Base-by-base conservation (phyloP, 2,329 filamentous ascomycete genomes). In the Fusarium fracticaudum region DNA sequence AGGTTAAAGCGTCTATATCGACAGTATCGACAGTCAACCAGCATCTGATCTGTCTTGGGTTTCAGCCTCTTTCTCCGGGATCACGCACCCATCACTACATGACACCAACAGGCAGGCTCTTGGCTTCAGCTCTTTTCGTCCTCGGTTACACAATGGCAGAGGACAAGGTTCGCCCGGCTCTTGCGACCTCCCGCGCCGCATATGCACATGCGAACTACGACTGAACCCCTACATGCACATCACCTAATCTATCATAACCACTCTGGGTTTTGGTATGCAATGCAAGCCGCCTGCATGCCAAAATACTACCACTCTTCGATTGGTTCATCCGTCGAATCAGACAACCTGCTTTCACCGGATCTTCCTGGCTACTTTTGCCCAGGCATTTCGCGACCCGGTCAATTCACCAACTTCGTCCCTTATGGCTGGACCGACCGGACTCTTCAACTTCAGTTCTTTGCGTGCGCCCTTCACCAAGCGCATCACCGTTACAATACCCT, bases 1-100 rank as follows among this genome's bases (percentile, higher is more conserved):
- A 79, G 85, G 84, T 77, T 90, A 89, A 78, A 68, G 67, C 55
- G 53, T 55, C 62, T 68, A 53, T 54, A 64, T 73, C 64, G 53
- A 63, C 68, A 55, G 55, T 41, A 43, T 71, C 47, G 57, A 71
- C 60, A 40, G 60, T 38, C 26, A 26, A 38, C 55, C 60, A 60
- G 50, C 67, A 61, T 60, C 47, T 38, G 51, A 63, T 59, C 55
- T 43, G 44, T 60, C 38, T 54, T 54, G 51, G 58, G 67, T 64
- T 54, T 61, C 57, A 54, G 60, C 67, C 59, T 64, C 60, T 45
- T 37, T 55, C 50, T 71, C 53, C 65, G 57, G 68, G 54, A 63
- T 58, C 48, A 44, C 40, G 48, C 40, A 66, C 48, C 64, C 35
- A 31, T 41, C 55, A 51, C 53, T 35, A 60, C 51, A 50, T 54